phyloP scores from a whole-genome alignment of 2,329 filamentous ascomycete species.

The Ophiostoma montium region DNA sequence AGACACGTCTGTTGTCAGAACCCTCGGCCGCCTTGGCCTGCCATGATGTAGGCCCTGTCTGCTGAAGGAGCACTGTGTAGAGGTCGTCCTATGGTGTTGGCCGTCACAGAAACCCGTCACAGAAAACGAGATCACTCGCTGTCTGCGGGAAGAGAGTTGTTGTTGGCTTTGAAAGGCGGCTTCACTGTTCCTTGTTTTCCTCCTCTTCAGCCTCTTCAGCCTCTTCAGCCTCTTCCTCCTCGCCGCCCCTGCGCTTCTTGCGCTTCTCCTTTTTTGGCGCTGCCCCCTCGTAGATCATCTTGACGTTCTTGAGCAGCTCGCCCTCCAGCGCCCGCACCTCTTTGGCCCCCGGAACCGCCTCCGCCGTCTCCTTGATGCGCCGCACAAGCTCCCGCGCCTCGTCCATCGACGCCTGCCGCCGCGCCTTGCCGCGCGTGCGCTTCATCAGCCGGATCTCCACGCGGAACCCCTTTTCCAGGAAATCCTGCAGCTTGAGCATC shows the following conservation, averaged over 20 bases:
- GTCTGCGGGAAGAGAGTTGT: no score
- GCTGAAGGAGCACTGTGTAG: no score
- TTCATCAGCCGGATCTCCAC: constrained; percentile 60
- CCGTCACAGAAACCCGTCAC: no score
- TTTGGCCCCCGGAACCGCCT: constrained; percentile 22
- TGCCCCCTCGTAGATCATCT: constrained; percentile 26
- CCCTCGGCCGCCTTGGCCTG: no score
- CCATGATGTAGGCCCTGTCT: no score
- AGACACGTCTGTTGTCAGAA: no score
- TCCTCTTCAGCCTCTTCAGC: no score
- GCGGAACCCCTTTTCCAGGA: constrained; percentile 58
- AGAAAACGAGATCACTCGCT: no score
- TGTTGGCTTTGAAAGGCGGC: no score
- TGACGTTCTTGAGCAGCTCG: constrained; percentile 23
- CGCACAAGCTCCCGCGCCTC: constrained; percentile 46
- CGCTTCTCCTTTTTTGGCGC: background rate
- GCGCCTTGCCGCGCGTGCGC: constrained; percentile 48
- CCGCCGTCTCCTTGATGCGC: constrained; percentile 22
- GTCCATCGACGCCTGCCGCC: constrained; percentile 40
- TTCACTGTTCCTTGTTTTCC: no score
- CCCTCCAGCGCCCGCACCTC: constrained; percentile 30
- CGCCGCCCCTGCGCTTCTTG: background rate
- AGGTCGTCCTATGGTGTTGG: no score
- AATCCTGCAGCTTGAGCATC: constrained; percentile 50
- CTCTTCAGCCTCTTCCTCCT: no score